Conservation (phyloP, 257 asterid genomes). For the Striga asiatica region DNA sequence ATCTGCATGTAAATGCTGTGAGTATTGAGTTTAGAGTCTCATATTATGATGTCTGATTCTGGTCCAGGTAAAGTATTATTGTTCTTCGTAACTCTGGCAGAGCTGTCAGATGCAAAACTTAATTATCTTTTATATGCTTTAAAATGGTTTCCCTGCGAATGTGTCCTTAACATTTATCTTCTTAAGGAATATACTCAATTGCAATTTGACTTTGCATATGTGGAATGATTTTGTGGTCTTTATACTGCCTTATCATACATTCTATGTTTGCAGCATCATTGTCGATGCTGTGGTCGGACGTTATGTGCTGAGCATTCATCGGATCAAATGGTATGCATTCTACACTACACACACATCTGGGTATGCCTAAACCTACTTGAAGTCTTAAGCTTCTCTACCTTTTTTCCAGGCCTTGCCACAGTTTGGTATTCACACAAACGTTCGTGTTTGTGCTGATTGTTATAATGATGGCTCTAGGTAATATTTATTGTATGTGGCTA, state of each 20-base stretch:
- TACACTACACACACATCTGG: not conserved
- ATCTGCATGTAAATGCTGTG: too few relatives aligned
- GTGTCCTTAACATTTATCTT: not conserved
- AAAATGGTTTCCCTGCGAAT: not conserved
- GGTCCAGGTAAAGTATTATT: conserved; percentile 1
- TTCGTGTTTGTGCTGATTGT: conserved; percentile 91
- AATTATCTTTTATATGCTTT: too few relatives aligned
- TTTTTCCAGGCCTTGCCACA: conserved; percentile 81
- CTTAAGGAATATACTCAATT: not conserved
- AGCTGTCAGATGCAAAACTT: not conserved
- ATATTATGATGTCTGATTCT: conserved; percentile 9
- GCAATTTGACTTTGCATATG: conserved; percentile 6
- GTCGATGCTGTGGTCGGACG: conserved; percentile 93
- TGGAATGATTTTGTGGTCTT: not conserved
- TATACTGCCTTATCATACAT: conserved; percentile 1
- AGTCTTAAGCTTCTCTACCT: conserved; percentile 2
- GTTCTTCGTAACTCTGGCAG: too few relatives aligned
- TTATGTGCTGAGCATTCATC: conserved; percentile 90
- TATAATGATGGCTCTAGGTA: conserved; percentile 80
- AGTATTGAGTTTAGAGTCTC: too few relatives aligned
- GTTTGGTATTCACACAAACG: conserved; percentile 69
- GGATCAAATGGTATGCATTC: conserved; percentile 62
- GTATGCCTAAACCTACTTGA: not conserved
- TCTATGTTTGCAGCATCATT: conserved; percentile 64
- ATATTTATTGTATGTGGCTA: conserved; percentile 13